Evolutionary conservation across 306 rosid genomes (phyloP).

Genomic region (Dryas octopetala): DNA sequence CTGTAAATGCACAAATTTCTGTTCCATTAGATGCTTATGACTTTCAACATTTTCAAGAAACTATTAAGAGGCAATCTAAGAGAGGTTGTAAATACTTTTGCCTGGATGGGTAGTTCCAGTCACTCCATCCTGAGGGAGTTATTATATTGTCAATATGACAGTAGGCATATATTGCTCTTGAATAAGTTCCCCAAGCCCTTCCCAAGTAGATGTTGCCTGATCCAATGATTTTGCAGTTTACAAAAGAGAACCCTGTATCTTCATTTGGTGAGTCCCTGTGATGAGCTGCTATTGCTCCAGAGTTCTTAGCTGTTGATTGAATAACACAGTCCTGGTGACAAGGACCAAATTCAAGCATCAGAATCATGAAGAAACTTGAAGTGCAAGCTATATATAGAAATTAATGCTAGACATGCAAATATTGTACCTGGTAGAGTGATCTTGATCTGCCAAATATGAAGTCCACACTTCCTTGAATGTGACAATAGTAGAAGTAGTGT

Average conservation of each 20-base stretch:
- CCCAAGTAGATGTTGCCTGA: conserved; percentile 63
- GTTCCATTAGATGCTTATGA: background rate
- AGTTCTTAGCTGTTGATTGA: conserved; percentile 47
- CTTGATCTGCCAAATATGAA: conserved; percentile 75
- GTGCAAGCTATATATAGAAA: background rate
- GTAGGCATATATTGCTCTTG: conserved; percentile 68
- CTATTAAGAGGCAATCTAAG: background rate
- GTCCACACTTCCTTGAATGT: conserved; percentile 75
- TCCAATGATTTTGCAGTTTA: conserved; percentile 62
- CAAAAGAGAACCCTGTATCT: conserved; percentile 75
- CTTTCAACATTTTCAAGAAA: background rate
- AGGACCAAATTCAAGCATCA: conserved; percentile 14
- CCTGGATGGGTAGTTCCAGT: conserved; percentile 74
- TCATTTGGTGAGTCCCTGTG: conserved; percentile 53
- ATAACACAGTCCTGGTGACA: conserved; percentile 60
- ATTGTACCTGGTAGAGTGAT: conserved; percentile 69
- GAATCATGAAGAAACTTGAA: conserved; percentile 12
- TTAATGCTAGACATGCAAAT: background rate
- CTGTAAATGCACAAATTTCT: conserved; percentile 37
- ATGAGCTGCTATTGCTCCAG: conserved; percentile 92
- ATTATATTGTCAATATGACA: conserved; percentile 59
- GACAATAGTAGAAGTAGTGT: conserved; percentile 63
- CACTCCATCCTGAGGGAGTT: conserved; percentile 69
- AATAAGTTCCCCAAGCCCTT: conserved; percentile 87
- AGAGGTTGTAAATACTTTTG: conserved; percentile 39